Evolutionary conservation across 352 stramenopile genomes (phyloP).

Genomic region (Phytophthora multivora): DNA sequence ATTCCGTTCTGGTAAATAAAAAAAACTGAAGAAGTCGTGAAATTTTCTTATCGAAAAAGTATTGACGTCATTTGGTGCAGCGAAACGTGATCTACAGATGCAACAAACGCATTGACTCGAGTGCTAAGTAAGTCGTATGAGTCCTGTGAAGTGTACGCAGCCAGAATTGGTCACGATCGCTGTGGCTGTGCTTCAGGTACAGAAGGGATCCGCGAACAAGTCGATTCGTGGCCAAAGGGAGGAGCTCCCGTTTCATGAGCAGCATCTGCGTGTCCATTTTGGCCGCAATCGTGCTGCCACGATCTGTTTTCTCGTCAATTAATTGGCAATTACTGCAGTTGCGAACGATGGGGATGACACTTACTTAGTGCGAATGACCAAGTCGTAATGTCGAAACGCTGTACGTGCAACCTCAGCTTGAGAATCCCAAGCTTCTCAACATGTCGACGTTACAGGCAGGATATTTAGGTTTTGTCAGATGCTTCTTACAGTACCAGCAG

Average conservation of each 20-base stretch:
- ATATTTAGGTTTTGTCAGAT: too few relatives aligned
- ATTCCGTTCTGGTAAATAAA: too few relatives aligned
- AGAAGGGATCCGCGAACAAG: not conserved
- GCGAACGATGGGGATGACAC: too few relatives aligned
- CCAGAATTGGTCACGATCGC: not conserved
- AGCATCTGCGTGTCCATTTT: not conserved
- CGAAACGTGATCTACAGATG: too few relatives aligned
- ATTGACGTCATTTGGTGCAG: too few relatives aligned
- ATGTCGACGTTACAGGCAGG: not conserved
- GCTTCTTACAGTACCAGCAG: too few relatives aligned
- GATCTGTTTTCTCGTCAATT: not conserved
- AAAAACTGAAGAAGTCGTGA: too few relatives aligned
- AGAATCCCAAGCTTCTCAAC: not conserved
- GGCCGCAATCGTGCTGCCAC: not conserved
- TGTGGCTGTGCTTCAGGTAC: not conserved
- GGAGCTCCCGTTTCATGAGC: not conserved
- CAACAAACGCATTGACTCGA: not conserved
- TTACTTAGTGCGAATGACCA: not conserved
- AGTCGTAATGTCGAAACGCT: not conserved
- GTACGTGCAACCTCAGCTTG: too few relatives aligned
- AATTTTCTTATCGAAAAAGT: too few relatives aligned
- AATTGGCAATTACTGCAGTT: not conserved
- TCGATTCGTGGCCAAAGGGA: not conserved
- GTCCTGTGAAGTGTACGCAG: not conserved
- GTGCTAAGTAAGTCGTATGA: not conserved